phyloP scores from a whole-genome alignment of 1,139 yeast species.

The Hanseniaspora sp. region DNA sequence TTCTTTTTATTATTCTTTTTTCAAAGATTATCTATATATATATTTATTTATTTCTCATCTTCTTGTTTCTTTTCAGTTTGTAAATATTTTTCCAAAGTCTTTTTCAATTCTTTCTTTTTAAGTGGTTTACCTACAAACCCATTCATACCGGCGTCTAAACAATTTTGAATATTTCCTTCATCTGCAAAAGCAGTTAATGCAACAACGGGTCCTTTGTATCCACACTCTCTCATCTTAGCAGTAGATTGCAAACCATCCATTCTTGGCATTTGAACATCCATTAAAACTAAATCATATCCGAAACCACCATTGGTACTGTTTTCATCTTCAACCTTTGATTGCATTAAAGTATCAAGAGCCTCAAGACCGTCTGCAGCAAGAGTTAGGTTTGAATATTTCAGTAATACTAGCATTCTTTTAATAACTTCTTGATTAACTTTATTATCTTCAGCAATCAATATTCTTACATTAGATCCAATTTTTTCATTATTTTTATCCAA shows the following conservation, averaged over 20 bases:
- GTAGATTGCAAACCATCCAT: conserved; percentile 83
- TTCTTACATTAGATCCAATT: conserved; percentile 32
- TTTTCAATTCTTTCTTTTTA: conserved; percentile 53
- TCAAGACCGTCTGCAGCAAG: conserved; percentile 86
- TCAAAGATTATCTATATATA: neutral
- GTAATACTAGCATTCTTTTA: conserved; percentile 67
- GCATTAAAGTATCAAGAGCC: conserved; percentile 52
- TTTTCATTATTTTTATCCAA: neutral
- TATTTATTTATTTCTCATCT: conserved; percentile 3
- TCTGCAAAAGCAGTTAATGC: conserved; percentile 94
- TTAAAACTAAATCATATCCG: conserved; percentile 63
- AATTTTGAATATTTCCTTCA: conserved; percentile 66
- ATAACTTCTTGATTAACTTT: conserved; percentile 84
- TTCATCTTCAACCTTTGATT: conserved; percentile 31
- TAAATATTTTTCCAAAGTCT: conserved; percentile 34
- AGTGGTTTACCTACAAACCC: conserved; percentile 85
- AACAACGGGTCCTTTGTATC: conserved; percentile 65
- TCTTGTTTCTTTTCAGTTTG: neutral
- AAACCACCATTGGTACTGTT: conserved; percentile 26
- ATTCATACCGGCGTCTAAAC: conserved; percentile 74
- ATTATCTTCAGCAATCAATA: conserved; percentile 92
- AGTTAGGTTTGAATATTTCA: conserved; percentile 60
- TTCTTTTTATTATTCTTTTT: conserved; percentile 5
- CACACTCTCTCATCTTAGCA: conserved; percentile 54
- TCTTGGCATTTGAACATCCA: conserved; percentile 97